Evolutionary conservation across 2,329 filamentous ascomycete genomes (phyloP).

Genomic region (Xylaria hypoxylon): DNA sequence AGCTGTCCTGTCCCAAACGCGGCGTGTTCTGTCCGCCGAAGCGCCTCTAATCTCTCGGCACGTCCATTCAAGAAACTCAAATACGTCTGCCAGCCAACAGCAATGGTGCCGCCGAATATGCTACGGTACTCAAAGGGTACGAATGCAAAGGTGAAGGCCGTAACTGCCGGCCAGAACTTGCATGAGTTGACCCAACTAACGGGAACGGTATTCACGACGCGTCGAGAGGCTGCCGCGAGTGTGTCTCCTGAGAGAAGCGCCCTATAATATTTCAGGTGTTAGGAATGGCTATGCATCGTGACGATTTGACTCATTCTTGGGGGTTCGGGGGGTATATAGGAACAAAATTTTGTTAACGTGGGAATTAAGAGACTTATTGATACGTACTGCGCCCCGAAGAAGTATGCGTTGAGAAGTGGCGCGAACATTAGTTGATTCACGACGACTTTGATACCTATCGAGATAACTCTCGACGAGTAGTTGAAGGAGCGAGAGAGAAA

Average conservation of each 20-base stretch:
- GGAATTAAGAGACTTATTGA: neutral
- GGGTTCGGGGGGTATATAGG: neutral
- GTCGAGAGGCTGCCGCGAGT: constrained; percentile 72
- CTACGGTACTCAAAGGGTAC: constrained; percentile 82
- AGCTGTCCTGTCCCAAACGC: neutral
- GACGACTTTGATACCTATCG: constrained; percentile 79
- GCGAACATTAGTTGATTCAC: constrained; percentile 87
- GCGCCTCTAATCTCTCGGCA: constrained; percentile 70
- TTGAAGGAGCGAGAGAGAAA: constrained; percentile 87
- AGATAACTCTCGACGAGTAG: constrained; percentile 77
- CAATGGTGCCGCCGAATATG: constrained; percentile 81
- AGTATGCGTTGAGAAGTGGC: constrained; percentile 84
- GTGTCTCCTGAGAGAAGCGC: constrained; percentile 78
- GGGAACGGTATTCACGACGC: constrained; percentile 81
- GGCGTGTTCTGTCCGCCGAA: constrained; percentile 13
- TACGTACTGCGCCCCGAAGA: constrained; percentile 76
- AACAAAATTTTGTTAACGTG: too few relatives aligned
- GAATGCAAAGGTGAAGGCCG: constrained; percentile 88
- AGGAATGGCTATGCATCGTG: neutral
- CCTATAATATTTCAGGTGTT: constrained; percentile 17
- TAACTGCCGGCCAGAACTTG: constrained; percentile 90
- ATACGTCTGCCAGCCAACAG: constrained; percentile 94
- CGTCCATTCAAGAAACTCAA: constrained; percentile 81
- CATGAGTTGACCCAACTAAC: constrained; percentile 80
- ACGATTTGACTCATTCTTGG: neutral